Conservation (phyloP, 169 alveolate species). For the Miamiensis avidus region DNA sequence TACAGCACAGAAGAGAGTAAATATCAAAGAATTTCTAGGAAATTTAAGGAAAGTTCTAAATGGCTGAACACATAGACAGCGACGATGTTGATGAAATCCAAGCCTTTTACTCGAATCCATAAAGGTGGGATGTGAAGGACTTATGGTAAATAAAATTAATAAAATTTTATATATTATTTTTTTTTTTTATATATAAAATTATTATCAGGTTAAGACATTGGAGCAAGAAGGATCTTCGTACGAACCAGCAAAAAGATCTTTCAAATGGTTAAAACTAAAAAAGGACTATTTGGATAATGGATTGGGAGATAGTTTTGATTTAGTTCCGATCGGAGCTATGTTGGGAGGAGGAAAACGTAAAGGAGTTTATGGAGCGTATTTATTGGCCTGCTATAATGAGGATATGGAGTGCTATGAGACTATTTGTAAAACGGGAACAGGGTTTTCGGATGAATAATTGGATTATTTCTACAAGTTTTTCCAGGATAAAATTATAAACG, state of each 20-base stretch:
- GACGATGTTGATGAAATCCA: slow-evolving; percentile 80
- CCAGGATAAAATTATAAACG: slow-evolving; percentile 81
- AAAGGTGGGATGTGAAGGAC: slow-evolving; percentile 95
- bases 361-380: slow-evolving; percentile 95
- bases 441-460: slow-evolving; percentile 94
- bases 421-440: slow-evolving; percentile 96
- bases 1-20: slow-evolving; percentile 82
- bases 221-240: slow-evolving; percentile 93
- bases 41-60: slow-evolving; percentile 67
- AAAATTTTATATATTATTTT: too few relatives aligned
- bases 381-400: slow-evolving; percentile 96
- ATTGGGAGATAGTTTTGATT: slow-evolving; percentile 97
- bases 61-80: slow-evolving; percentile 69
- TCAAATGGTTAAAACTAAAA: slow-evolving; percentile 98
- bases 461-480: slow-evolving; percentile 79
- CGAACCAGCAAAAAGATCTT: slow-evolving; percentile 98
- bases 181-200: too few relatives aligned
- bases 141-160: slow-evolving; percentile 84
- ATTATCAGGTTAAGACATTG: slow-evolving; percentile 84
- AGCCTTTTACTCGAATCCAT: slow-evolving; percentile 65
- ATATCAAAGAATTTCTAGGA: slow-evolving; percentile 63
- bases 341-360: slow-evolving; percentile 95
- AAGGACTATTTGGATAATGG: slow-evolving; percentile 96
- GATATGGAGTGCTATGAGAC: slow-evolving; percentile 95
- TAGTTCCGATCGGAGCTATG: slow-evolving; percentile 98